Base-by-base conservation (phyloP, 2,329 filamentous ascomycete genomes). In the Apiospora hydei region DNA sequence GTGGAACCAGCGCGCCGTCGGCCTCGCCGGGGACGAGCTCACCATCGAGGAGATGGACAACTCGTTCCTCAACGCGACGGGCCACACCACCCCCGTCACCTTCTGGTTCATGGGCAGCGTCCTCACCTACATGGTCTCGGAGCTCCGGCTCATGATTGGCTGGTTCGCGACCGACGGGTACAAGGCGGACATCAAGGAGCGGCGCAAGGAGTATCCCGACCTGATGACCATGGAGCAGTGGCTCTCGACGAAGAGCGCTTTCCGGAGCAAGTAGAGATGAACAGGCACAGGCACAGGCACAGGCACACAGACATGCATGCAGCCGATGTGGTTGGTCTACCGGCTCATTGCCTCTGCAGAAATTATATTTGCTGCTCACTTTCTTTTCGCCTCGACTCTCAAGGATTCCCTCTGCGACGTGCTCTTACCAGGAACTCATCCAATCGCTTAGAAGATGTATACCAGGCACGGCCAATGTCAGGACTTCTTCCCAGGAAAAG, bases 1-100 rank as follows among this genome's bases (percentile, higher is more conserved):
- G 21, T 87, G 82, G 77, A 76, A 81, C 41, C 77, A 78, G 38
- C 77, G 76, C 38, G 81, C 83, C 11, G 77, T 87, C 11, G 82
- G 69, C 24, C 34, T 70, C 18, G 69, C 69, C 44, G 69, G 85
- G 0, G 85, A 88, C 70, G 83, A 86, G 73, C 75, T 87, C 71
- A 84, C 81, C 4, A 80, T 81, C 41, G 75, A 76, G 8, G 73
- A 80, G 75, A 73, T 82, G 70, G 74, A 72, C 69, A 71, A 69
- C 18, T 72, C 76, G 8, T 82, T 82, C 70, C 57, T 76, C 34
- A 74, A 72, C 64, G 76, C 76, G 6, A 81, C 80, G 13, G 80
- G 81, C 0, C 69, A 73, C 4, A 75, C 78, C 1, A 74, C 71
- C 11, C 80, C 80, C 26, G 70, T 73, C 61, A 75, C 78, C 11